Percentiles rank a stretch among this genome's conserved stretches.
Evolutionary conservation across 2,329 filamentous ascomycete species (phyloP).

Genomic region (Periconia sp.): DNA sequence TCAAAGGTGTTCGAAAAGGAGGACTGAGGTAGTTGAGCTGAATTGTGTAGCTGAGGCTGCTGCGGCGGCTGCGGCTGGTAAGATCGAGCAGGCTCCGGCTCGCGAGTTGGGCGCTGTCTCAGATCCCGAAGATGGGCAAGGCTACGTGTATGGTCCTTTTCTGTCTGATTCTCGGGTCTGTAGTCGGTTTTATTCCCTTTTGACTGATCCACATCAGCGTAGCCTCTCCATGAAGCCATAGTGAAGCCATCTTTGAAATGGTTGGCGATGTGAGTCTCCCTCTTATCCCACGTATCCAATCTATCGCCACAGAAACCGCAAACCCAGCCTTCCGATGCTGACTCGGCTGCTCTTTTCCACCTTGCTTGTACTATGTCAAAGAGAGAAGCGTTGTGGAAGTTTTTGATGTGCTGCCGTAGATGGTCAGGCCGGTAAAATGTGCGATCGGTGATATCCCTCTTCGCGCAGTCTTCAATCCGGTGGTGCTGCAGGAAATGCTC

Average conservation of each 20-base stretch:
- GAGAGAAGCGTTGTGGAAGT: constrained; percentile 35
- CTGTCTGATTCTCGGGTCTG: constrained; percentile 5
- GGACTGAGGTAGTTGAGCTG: constrained; percentile 1
- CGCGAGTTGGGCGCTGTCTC: neutral
- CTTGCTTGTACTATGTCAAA: constrained; percentile 29
- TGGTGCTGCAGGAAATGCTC: constrained; percentile 35
- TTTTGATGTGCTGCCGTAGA: constrained; percentile 40
- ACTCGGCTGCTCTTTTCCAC: constrained; percentile 31
- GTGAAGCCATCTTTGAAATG: constrained; percentile 42
- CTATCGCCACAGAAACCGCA: constrained; percentile 39
- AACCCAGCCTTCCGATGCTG: constrained; percentile 25
- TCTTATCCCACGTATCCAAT: constrained; percentile 33
- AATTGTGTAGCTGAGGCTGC: constrained; percentile 1
- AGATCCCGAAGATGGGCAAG: constrained; percentile 9
- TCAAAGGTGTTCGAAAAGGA: constrained; percentile 15
- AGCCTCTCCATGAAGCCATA: constrained; percentile 34
- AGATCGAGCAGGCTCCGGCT: neutral
- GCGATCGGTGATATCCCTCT: constrained; percentile 30
- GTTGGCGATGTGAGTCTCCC: constrained; percentile 38
- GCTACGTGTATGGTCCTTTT: neutral
- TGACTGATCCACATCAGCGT: constrained; percentile 1
- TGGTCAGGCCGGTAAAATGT: constrained; percentile 43
- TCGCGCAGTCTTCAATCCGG: constrained; percentile 38
- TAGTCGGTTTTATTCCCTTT: constrained; percentile 10
- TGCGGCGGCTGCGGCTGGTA: constrained; percentile 1